Conservation (phyloP, 371 early-diverging fungal species). For the Mortierella sp. region DNA sequence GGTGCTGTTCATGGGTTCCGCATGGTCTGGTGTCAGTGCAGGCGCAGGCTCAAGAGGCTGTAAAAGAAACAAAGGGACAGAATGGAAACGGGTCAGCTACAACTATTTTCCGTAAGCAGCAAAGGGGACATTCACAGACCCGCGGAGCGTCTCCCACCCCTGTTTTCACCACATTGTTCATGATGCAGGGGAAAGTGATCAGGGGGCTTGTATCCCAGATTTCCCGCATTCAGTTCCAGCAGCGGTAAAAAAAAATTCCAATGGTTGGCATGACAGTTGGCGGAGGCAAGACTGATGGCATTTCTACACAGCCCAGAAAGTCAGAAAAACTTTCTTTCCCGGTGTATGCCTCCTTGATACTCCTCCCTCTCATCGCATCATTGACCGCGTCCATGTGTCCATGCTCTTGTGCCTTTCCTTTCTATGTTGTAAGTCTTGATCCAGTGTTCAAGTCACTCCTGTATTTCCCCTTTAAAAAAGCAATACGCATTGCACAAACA, state of each 20-base stretch:
- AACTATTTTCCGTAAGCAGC: not conserved
- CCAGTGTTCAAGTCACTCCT: conserved; percentile 2
- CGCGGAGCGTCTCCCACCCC: not conserved
- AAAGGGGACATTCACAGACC: not conserved
- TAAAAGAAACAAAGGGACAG: not conserved
- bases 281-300: not conserved
- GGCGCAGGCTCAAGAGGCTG: conserved; percentile 53
- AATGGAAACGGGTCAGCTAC: conserved; percentile 1
- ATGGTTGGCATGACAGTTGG: not conserved
- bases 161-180: not conserved
- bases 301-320: conserved; percentile 1
- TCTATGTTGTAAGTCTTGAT: not conserved
- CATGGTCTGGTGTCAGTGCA: conserved; percentile 58
- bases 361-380: not conserved
- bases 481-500: not conserved
- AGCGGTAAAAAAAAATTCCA: conserved; percentile 8
- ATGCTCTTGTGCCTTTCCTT: not conserved
- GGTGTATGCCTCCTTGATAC: conserved; percentile 5
- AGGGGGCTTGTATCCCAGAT: not conserved
- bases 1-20: conserved; percentile 60
- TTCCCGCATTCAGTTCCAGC: conserved; percentile 14
- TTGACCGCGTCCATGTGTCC: not conserved
- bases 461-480: conserved; percentile 11
- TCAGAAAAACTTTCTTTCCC: not conserved
- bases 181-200: not conserved